phyloP scores from a whole-genome alignment of 2,329 filamentous ascomycete genomes.

The Akanthomyces dipterigenus region DNA sequence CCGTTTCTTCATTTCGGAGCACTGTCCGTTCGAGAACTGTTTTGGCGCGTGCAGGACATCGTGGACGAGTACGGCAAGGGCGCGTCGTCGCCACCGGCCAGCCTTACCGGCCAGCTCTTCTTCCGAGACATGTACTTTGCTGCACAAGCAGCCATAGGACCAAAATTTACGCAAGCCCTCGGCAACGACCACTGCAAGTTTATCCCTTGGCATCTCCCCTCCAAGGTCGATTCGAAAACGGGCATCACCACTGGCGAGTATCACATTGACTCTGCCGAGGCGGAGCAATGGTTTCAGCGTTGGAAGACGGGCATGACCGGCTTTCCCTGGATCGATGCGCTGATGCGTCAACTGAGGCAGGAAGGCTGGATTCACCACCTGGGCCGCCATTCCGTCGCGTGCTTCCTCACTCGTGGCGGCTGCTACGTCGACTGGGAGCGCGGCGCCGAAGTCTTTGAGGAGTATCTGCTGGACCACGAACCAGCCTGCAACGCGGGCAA shows the following conservation, averaged over 20 bases:
- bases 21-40: slow-evolving; percentile 64
- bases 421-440: slow-evolving; percentile 77
- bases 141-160: slow-evolving; percentile 62
- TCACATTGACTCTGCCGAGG: slow-evolving; percentile 53
- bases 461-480: slow-evolving; percentile 69
- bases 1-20: slow-evolving; percentile 70
- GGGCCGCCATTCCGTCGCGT: slow-evolving; percentile 70
- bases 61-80: slow-evolving; percentile 49
- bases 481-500: slow-evolving; percentile 67
- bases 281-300: slow-evolving; percentile 59
- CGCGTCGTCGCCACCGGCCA: slow-evolving; percentile 58
- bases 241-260: slow-evolving; percentile 52
- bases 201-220: slow-evolving; percentile 71
- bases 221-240: slow-evolving; percentile 40
- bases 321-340: slow-evolving; percentile 73
- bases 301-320: slow-evolving; percentile 66
- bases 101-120: slow-evolving; percentile 63
- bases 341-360: slow-evolving; percentile 65
- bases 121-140: slow-evolving; percentile 83
- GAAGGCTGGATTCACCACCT: slow-evolving; percentile 80
- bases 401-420: slow-evolving; percentile 72
- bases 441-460: slow-evolving; percentile 71
- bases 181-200: slow-evolving; percentile 64
- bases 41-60: slow-evolving; percentile 61
- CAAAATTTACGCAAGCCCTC: slow-evolving; percentile 55